Base-by-base conservation (phyloP, 164 flowering plant species). In the Berberis thunbergii region DNA sequence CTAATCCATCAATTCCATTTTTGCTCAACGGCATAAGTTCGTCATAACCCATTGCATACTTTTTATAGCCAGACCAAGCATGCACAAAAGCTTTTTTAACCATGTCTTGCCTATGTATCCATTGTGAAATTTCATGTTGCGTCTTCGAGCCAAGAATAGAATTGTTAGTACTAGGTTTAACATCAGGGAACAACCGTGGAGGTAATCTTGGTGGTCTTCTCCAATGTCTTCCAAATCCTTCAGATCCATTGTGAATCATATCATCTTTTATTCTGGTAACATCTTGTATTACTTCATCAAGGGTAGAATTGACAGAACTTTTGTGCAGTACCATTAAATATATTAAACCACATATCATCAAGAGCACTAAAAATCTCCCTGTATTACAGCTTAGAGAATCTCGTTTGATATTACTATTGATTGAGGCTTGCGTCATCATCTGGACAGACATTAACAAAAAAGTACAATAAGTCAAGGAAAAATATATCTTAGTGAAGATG, bases 51-150 rank as follows among this genome's bases (percentile, higher is more conserved):
- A 94, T 84, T 60, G 98, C 87, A 70, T 78, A 83, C 46, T 64
- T 81, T 62, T 72, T 87, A 73, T 94, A 94, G 42, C 99, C 99
- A 61, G 87, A 84, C 99, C 99, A 94, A 52, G 97, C 97, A 80
- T 93, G 97, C 48, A 82, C 49, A 71, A 94, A 94, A 63, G 99
- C 97, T 3, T 83, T 75, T 73, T 86, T 91, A 40, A 94, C 96
- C 49, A 64, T 80, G 54, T 78, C 73, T 76, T 89, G 91, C 78
- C 89, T 79, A 10, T 72, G 65, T 42, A 43, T 63, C 97, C 99
- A 91, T 69, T 72, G 61, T 40, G 74, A 69, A 6, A 46, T 74
- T 38, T 62, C 63, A 69, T 70, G 66, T 67, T 60, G 7, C 49
- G 60, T 73, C 64, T 50, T 64, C 7, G 67, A 49, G 38, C 65